A percentile compares a stretch with the other conserved stretches of the same genome.
phyloP scores from a whole-genome alignment of 202 grass and related monocot species.

The Bolboschoenoplectus hybrid region DNA sequence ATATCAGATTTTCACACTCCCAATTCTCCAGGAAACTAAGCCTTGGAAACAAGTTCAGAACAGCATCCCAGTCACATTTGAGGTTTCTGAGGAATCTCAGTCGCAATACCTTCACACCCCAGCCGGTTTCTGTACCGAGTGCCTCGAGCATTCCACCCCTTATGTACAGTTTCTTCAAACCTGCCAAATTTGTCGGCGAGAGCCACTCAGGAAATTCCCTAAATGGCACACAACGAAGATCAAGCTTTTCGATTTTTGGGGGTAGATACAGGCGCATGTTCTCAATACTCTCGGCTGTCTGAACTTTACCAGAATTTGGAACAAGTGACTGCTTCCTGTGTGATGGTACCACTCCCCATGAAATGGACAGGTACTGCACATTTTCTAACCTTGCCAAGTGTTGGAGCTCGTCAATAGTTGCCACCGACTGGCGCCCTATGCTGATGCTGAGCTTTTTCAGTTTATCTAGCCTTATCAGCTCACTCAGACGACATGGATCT shows the following conservation, averaged over 20 bases:
- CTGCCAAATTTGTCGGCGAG: conserved; percentile 21
- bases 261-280: conserved; percentile 46
- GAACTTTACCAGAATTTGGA: conserved; percentile 33
- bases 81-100: conserved; percentile 63
- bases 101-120: conserved; percentile 52
- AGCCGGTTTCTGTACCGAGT: conserved; percentile 33
- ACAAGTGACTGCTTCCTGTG: conserved; percentile 29
- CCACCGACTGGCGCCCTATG: conserved; percentile 55
- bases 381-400: conserved; percentile 47
- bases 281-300: conserved; percentile 18
- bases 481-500: conserved; percentile 50
- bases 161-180: conserved; percentile 61
- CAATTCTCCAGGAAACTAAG: conserved; percentile 18
- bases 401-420: conserved; percentile 46
- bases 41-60: conserved; percentile 3
- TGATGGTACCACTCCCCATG: conserved; percentile 56
- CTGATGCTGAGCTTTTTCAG: conserved; percentile 69
- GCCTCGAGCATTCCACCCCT: conserved; percentile 56
- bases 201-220: conserved; percentile 47
- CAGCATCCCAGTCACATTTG: conserved; percentile 34
- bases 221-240: conserved; percentile 58
- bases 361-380: conserved; percentile 50
- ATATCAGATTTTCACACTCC: conserved; percentile 15
- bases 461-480: conserved; percentile 54
- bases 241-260: conserved; percentile 55